phyloP scores from a whole-genome alignment of 805 yeast genomes.

The Henningerozyma blattae region DNA sequence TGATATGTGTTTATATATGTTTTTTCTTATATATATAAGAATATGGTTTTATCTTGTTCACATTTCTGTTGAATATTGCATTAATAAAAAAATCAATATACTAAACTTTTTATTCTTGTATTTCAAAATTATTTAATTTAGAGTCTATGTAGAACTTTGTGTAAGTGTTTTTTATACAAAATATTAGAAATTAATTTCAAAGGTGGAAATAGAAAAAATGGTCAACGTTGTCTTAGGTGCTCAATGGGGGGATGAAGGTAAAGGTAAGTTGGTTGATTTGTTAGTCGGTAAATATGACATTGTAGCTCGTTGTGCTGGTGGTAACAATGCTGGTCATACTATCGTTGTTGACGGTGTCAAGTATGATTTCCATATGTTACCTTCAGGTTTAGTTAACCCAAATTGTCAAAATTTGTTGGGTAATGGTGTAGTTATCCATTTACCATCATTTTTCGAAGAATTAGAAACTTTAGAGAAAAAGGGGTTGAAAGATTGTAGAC shows the following conservation, averaged over 20 bases:
- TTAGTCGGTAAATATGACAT: slow-evolving; percentile 92
- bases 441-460: slow-evolving; percentile 87
- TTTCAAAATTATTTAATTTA: too few species aligned
- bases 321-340: slow-evolving; percentile 98
- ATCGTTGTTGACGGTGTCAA: slow-evolving; percentile 81
- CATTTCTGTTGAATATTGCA: too few species aligned
- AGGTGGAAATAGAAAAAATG: slow-evolving; percentile 20
- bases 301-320: slow-evolving; percentile 97
- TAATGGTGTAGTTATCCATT: slow-evolving; percentile 91
- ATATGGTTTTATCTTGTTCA: too few species aligned
- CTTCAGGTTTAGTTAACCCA: slow-evolving; percentile 94
- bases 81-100: too few species aligned
- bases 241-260: slow-evolving; percentile 99
- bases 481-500: slow-evolving; percentile 49
- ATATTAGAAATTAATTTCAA: too few species aligned
- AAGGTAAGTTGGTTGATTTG: slow-evolving; percentile 92
- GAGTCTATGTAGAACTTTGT: too few species aligned
- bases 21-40: too few species aligned
- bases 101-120: too few species aligned
- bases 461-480: slow-evolving; percentile 68
- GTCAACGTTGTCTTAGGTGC: slow-evolving; percentile 83
- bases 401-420: slow-evolving; percentile 85
- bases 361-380: slow-evolving; percentile 98
- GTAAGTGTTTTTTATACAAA: too few species aligned
- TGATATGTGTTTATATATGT: too few species aligned